Base-by-base conservation (phyloP, 139 green algal species). In the Micractinium sp. region DNA sequence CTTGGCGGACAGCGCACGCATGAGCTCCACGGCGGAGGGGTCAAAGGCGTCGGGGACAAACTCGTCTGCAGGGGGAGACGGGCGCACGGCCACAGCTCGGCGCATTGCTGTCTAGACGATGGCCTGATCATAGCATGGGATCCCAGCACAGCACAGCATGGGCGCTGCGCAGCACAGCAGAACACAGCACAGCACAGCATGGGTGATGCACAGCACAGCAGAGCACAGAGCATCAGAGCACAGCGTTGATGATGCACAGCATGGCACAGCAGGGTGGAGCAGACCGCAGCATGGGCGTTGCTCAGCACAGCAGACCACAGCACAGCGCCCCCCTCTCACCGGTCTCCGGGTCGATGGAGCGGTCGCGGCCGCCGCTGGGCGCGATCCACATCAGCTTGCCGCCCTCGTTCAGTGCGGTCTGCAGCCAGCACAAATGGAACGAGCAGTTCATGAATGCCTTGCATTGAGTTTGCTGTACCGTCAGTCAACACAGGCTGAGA, bases 301-400 rank as follows among this genome's bases (percentile, higher is more conserved):
- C 47, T 16, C 47, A 56, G 47, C 47, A 56, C 47, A 9, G 47
- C 47, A 78, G 20, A 89, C 90, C 23, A 3, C 85, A 71, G 63
- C 63, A 71, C 53, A 16, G 71, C 36, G 25, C 14, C 27, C n/a
- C 38, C 4, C 38, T 25, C 85, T 23, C 61, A 90, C 87, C 90
- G 0, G 66, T 89, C 69, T 90, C 91, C 3, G 89, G 82, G 69
- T 89, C 80, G 41, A 96, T 93, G 23, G 94, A 94, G 19, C 97
- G 92, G 91, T 99, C 97, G 13, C 97, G 88, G 31, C 98, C 97
- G 29, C 97, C 97, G 85, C 88, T 94, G 53, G 96, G 97, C 25
- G 97, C 97, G 39, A 99, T 98, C 97, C 97, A 99, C 29, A 99
- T 86, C 61, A 99, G 94, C 47, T 91, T 90, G 63, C 97, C 97